phyloP scores from a whole-genome alignment of 169 alveolate genomes.

The Eimeria sp. region DNA sequence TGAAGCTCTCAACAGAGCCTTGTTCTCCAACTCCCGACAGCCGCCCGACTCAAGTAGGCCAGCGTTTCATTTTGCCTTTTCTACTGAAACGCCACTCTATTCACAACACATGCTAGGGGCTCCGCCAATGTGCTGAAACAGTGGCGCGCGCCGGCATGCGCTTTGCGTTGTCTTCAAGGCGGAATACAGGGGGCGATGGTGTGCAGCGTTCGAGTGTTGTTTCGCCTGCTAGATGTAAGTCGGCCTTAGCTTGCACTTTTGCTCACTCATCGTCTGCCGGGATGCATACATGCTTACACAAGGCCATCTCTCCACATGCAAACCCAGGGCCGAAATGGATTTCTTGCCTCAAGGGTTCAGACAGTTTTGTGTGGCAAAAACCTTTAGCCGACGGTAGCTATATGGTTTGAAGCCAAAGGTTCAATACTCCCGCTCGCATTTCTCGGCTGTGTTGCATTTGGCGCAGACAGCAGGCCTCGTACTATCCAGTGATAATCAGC shows the following conservation, averaged over 20 bases:
- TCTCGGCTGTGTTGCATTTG: background rate
- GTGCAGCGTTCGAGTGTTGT: constrained; percentile 26
- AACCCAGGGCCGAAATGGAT: background rate
- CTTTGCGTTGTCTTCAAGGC: background rate
- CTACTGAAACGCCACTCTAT: background rate
- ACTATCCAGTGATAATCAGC: constrained; percentile 24
- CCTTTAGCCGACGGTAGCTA: background rate
- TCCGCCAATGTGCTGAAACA: background rate
- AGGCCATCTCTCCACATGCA: background rate
- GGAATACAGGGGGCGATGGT: constrained; percentile 32
- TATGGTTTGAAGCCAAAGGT: background rate
- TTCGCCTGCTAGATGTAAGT: constrained; percentile 9
- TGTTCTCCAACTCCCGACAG: background rate
- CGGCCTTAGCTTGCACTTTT: background rate
- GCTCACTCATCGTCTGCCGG: background rate
- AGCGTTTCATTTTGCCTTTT: background rate
- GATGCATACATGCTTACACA: background rate
- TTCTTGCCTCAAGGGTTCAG: background rate
- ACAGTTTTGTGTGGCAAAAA: background rate
- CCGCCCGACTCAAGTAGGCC: background rate
- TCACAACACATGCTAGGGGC: background rate
- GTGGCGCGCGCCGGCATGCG: background rate
- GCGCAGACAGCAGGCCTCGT: constrained; percentile 62
- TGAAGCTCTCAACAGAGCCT: constrained; percentile 4
- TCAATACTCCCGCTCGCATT: background rate